Percentiles rank a stretch among this genome's conserved stretches.
Conservation (phyloP, 106 monocot genomes). For the Platanthera zijinensis region DNA sequence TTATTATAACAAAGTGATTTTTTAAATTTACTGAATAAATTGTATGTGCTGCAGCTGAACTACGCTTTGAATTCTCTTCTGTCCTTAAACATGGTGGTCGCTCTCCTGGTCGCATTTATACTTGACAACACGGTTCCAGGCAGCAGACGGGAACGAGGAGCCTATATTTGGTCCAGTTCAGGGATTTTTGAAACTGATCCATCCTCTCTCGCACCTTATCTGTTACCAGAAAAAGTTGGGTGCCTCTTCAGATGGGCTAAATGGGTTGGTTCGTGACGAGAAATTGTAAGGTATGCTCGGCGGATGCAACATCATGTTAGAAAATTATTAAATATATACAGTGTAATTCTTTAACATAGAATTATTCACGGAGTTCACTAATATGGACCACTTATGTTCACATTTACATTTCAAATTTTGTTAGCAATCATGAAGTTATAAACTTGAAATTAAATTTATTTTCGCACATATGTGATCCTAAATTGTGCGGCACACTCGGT, state of each 20-base stretch:
- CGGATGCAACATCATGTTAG: too few relatives aligned
- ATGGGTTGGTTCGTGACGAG: constrained; percentile 57
- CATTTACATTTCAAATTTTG: too few relatives aligned
- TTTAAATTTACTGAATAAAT: not conserved
- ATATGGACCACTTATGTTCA: too few relatives aligned
- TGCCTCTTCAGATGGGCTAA: constrained; percentile 67
- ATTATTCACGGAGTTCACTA: too few relatives aligned
- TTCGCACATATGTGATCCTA: too few relatives aligned
- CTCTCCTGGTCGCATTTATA: constrained; percentile 74
- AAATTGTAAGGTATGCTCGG: too few relatives aligned
- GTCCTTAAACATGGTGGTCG: constrained; percentile 92
- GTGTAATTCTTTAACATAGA: too few relatives aligned
- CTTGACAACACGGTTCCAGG: constrained; percentile 99
- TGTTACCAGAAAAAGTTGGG: constrained; percentile 53
- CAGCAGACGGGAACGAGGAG: constrained; percentile 81
- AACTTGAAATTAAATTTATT: too few relatives aligned
- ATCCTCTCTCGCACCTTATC: constrained; percentile 45
- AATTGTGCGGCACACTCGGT: too few relatives aligned
- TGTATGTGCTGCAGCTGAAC: constrained; percentile 51
- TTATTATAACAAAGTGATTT: not conserved
- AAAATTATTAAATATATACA: too few relatives aligned
- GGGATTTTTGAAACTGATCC: constrained; percentile 25
- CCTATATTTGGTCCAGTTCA: constrained; percentile 79
- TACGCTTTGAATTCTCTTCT: constrained; percentile 73
- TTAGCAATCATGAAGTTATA: too few relatives aligned